Evolutionary conservation across 148 eudicot genomes (phyloP), one percentile per base, ranked within the genome.

Genomic region (Fallopia convolvulus): DNA sequence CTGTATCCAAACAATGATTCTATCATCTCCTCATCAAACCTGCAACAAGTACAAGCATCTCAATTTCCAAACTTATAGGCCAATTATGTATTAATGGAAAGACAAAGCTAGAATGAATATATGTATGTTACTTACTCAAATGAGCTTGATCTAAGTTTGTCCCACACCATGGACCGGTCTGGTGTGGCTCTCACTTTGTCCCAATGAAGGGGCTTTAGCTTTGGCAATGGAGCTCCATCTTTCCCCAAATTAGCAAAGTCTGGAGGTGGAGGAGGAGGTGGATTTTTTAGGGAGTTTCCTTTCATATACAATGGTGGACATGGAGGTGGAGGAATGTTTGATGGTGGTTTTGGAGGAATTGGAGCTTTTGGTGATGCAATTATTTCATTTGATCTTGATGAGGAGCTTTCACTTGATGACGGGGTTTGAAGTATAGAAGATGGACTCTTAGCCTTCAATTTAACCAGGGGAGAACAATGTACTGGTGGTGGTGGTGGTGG

Each of bases 171-270:
- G 47, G 97, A 86, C 40, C 89, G 89, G 80, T 95, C 91, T 5
- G 94, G 89, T 40, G 93, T 84, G 66, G 97, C 99, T 80, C 99
- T 86, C 46, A 95, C 97, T 86, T 95, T 95, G 82, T 95, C 99
- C 99, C 99, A 95, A 70, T 95, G 99, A 74, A 95, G 97, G 33
- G 99, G 97, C 85, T 92, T 95, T 75, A 95, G 83, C 83, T 92
- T 95, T 40, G 99, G 90, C 79, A 95, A 79, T 11, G 97, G 93
- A 76, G 83, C 74, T 17, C 99, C 97, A 42, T 91, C 91, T 91
- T 92, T 95, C 8, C 97, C 91, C 82, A 88, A 21, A 7, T 88
- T 79, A 11, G 79, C 75, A 36, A 78, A 78, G 47, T 77, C 84
- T 14, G 79, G 78, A 53, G 77, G 92, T 21, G 96, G 97, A 39